phyloP scores from a whole-genome alignment of 1,284 basidiomycete genomes.

The Ganoderma boninense region DNA sequence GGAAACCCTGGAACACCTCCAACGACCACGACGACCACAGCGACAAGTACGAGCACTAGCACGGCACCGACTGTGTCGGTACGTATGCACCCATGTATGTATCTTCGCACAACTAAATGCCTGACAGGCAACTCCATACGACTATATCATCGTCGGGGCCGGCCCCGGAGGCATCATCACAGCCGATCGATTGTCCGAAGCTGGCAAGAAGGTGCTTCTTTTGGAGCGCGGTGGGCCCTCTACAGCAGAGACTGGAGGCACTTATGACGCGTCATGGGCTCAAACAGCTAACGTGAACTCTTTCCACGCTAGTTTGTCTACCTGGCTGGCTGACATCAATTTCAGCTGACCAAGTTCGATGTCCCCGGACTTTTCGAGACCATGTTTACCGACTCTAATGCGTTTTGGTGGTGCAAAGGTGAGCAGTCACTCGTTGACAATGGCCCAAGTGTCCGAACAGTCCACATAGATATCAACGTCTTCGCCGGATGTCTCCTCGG shows the following conservation, averaged over 20 bases:
- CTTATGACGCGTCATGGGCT: slow-evolving; percentile 62
- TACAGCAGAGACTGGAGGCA: slow-evolving; percentile 67
- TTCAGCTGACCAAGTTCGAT: slow-evolving; percentile 69
- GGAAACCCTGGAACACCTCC: slow-evolving; percentile 49
- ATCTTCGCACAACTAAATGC: background rate
- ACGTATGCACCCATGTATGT: slow-evolving; percentile 19
- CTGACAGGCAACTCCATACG: slow-evolving; percentile 57
- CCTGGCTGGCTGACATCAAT: background rate
- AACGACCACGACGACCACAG: slow-evolving; percentile 33
- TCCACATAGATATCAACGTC: slow-evolving; percentile 56
- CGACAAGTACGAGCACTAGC: slow-evolving; percentile 38
- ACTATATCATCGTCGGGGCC: slow-evolving; percentile 69
- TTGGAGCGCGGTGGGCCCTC: slow-evolving; percentile 70
- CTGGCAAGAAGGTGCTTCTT: slow-evolving; percentile 68
- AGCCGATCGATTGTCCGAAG: slow-evolving; percentile 66
- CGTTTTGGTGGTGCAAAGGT: slow-evolving; percentile 73
- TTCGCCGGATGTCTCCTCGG: slow-evolving; percentile 72
- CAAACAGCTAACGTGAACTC: slow-evolving; percentile 53
- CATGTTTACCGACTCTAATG: slow-evolving; percentile 64
- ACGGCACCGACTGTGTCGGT: slow-evolving; percentile 49
- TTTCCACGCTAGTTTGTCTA: background rate
- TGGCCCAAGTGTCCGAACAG: background rate
- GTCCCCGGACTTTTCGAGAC: slow-evolving; percentile 70
- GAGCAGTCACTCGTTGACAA: slow-evolving; percentile 11
- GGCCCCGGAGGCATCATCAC: slow-evolving; percentile 58